Conservation (phyloP, 2,329 filamentous ascomycete genomes). For the Fusarium keratoplasticum region DNA sequence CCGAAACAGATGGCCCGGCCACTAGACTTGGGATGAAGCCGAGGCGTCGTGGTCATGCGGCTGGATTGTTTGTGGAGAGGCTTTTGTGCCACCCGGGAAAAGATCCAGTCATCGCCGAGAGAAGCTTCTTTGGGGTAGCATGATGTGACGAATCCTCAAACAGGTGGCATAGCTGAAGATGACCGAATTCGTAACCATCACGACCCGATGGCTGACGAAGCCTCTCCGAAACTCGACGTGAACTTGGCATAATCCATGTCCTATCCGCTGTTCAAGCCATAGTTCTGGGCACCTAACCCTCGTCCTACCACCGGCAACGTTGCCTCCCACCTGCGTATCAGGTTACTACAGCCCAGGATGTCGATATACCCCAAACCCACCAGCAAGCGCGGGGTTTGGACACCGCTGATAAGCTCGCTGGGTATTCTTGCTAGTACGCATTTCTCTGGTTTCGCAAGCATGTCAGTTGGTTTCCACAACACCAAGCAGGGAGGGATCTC, state of each 20-base stretch:
- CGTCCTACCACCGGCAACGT: constrained; percentile 7
- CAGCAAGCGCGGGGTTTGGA: not conserved
- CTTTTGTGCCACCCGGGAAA: constrained; percentile 9
- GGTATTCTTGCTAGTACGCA: not conserved
- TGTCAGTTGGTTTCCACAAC: constrained; percentile 12
- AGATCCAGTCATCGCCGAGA: constrained; percentile 14
- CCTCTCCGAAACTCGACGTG: not conserved
- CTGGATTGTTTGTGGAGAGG: constrained; percentile 12
- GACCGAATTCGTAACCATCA: not conserved
- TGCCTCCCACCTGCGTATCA: not conserved
- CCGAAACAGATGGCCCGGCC: constrained; percentile 27
- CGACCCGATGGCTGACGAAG: not conserved
- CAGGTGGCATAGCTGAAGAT: constrained; percentile 1
- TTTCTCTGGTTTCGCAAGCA: not conserved
- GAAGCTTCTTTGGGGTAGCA: not conserved
- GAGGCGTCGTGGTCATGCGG: constrained; percentile 8
- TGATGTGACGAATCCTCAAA: constrained; percentile 22
- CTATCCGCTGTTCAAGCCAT: not conserved
- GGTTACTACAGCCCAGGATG: not conserved
- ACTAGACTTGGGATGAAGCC: not conserved
- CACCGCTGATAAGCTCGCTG: not conserved
- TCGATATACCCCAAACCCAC: not conserved
- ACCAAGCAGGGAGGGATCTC: not conserved
- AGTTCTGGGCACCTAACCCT: not conserved
- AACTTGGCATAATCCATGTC: not conserved